Base-by-base conservation (phyloP, 176 grass and related monocot species). In the Cenchrus fungigraminus region DNA sequence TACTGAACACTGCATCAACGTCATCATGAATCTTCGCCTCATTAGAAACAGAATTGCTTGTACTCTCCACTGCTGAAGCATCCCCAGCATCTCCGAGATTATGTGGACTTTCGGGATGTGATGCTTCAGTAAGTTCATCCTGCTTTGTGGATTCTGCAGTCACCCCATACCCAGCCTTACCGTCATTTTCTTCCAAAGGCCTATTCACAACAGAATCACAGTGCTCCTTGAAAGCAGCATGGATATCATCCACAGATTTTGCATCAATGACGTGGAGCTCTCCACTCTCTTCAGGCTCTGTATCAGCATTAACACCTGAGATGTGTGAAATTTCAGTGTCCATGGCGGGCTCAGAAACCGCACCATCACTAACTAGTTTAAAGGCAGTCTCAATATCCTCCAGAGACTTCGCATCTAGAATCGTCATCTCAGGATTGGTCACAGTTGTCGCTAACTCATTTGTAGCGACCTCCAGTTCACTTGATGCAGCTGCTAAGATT, bases 201-300 rank as follows among this genome's bases (percentile, higher is more conserved):
- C 55, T 86, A 57, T 83, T 77, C 16, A 12, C 25, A 79, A 64
- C 25, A 10, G 57, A 43, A 75, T 67, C 64, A 73, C 74, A 83
- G 31, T 87, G 65, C 31, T 80, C 79, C 74, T 83, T 69, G 14
- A 88, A 83, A 88, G 87, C 85, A 68, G 80, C 75, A 73, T 80
- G 57, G 42, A 93, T 90, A 65, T 98, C 85, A 2, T 89, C 69
- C 12, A 90, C 53, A 34, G 91, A 98, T 91, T 89, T 98, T 83
- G 89, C 87, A 63, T 95, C 89, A 79, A 94, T 69, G 49, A 85
- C 83, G 79, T 90, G 80, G 56, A 92, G 73, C 32, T 82, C 73
- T 62, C 25, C 81, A 57, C 43, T 22, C n/a, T 61, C 85, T 4
- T 63, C 16, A 28, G 78, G 43, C 11, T 87, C 78, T 71, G 83